phyloP scores from a whole-genome alignment of 495 filamentous ascomycete genomes.

The Glarea lozoyensis region DNA sequence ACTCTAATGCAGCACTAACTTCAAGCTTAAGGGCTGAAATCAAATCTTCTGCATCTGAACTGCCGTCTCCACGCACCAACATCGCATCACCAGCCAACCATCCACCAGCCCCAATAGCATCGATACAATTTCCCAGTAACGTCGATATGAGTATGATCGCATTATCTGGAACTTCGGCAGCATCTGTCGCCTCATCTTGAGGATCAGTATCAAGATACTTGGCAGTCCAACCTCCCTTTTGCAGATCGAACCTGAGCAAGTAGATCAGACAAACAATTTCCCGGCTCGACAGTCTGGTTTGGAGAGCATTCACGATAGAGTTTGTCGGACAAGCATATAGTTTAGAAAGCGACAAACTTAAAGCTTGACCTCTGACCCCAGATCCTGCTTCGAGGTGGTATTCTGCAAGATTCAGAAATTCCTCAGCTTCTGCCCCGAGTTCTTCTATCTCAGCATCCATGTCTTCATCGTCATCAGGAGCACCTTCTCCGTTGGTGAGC shows the following conservation, averaged over 20 bases:
- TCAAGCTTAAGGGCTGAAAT: conserved; percentile 63
- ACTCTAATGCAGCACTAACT: conserved; percentile 66
- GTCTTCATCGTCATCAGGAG: conserved; percentile 19
- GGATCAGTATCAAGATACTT: conserved; percentile 44
- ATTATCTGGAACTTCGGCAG: conserved; percentile 44
- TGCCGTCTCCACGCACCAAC: conserved; percentile 30
- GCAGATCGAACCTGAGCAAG: conserved; percentile 58
- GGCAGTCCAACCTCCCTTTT: conserved; percentile 58
- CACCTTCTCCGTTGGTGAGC: conserved; percentile 27
- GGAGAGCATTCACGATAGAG: conserved; percentile 52
- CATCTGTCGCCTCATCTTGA: conserved; percentile 32
- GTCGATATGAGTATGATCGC: conserved; percentile 51
- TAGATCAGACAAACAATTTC: conserved; percentile 68
- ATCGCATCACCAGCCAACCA: conserved; percentile 60
- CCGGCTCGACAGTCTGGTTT: conserved; percentile 50
- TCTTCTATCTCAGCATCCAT: conserved; percentile 23
- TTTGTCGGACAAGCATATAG: conserved; percentile 53
- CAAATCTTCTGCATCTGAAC: conserved; percentile 50
- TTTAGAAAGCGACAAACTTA: conserved; percentile 49
- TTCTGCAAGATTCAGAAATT: conserved; percentile 39
- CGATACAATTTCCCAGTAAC: conserved; percentile 66
- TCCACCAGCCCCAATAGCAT: conserved; percentile 74
- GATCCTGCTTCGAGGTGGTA: conserved; percentile 37
- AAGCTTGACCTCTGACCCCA: conserved; percentile 30
- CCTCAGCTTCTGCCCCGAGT: conserved; percentile 34